Conservation (phyloP, 108 stramenopile species). For the Licmophora abbreviata region DNA sequence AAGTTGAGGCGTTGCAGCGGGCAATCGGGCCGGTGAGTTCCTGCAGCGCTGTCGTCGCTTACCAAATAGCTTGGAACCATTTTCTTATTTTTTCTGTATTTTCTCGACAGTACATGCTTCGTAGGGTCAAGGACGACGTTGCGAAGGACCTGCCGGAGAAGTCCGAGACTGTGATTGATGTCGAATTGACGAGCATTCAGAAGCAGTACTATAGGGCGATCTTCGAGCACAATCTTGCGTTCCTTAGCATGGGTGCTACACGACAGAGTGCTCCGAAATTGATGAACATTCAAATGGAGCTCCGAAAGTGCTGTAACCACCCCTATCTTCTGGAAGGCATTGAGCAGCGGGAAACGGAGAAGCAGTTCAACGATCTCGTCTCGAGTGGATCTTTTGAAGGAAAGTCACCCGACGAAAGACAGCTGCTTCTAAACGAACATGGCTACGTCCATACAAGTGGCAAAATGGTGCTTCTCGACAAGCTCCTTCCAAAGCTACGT, state of each 20-base stretch:
- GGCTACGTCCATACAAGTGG: conserved; percentile 86
- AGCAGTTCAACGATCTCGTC: conserved; percentile 60
- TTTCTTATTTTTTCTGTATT: too few species aligned
- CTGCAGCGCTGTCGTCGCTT: too few species aligned
- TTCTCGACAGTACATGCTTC: conserved; percentile 98
- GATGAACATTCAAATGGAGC: conserved; percentile 99
- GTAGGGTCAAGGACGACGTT: conserved; percentile 96
- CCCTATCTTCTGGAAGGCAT: conserved; percentile 94
- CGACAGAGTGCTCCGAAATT: conserved; percentile 77
- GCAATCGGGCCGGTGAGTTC: conserved; percentile 94
- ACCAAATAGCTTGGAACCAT: too few species aligned
- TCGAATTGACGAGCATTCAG: conserved; percentile 96
- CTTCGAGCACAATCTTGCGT: conserved; percentile 94
- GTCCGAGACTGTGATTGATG: conserved; percentile 98
- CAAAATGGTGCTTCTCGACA: conserved; percentile 99
- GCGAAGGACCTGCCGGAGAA: conserved; percentile 98
- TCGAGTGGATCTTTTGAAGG: conserved; percentile 57
- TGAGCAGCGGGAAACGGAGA: conserved; percentile 88
- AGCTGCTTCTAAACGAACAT: conserved; percentile 69
- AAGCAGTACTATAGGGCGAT: conserved; percentile 99
- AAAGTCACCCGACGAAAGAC: conserved; percentile 69
- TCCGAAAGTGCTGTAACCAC: conserved; percentile 99
- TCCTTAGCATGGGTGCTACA: conserved; percentile 80
- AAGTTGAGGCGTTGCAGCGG: conserved; percentile 85
- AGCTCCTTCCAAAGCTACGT: conserved; percentile 94